Conservation (phyloP, 257 asterid genomes). For the Phtheirospermum japonicum region DNA sequence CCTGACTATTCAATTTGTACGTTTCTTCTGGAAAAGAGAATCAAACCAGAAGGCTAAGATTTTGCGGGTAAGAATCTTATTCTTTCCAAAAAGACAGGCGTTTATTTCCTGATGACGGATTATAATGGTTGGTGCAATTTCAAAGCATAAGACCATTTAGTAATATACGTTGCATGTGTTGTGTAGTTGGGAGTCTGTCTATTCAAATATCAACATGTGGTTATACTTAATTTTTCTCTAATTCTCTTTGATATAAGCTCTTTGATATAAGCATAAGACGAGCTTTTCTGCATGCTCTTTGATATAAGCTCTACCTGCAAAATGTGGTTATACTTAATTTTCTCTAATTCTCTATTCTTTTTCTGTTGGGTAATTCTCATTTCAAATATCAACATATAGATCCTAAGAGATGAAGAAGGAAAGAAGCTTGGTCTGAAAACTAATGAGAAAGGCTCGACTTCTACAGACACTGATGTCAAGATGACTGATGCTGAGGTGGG, state of each 20-base stretch:
- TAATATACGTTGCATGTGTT: constrained; percentile 4
- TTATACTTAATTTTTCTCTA: no score
- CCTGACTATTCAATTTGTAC: constrained; percentile 90
- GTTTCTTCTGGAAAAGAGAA: constrained; percentile 99
- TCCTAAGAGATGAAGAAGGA: constrained; percentile 91
- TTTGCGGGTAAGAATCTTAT: constrained; percentile 65
- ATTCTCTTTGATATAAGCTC: no score
- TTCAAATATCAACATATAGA: constrained; percentile 37
- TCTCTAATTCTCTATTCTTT: constrained; percentile 5
- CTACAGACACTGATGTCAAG: constrained; percentile 60
- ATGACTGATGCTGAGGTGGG: constrained; percentile 85
- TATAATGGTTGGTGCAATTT: constrained; percentile 20
- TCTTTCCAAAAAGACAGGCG: constrained; percentile 6
- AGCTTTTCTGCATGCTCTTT: constrained; percentile 22
- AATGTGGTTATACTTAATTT: not conserved
- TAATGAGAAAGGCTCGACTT: constrained; percentile 50
- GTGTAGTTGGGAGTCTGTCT: constrained; percentile 5
- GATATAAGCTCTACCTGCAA: constrained; percentile 17
- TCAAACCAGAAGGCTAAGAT: constrained; percentile 98
- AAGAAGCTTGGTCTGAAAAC: constrained; percentile 79
- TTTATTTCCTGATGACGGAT: constrained; percentile 27
- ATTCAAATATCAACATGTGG: constrained; percentile 19
- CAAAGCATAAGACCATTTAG: constrained; percentile 4
- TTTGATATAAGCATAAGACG: no score
- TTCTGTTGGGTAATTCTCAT: constrained; percentile 19